Percentiles rank a stretch among this genome's conserved stretches.
Conservation (phyloP, 768 basidiomycete genomes). For the Podaxis sp. region DNA sequence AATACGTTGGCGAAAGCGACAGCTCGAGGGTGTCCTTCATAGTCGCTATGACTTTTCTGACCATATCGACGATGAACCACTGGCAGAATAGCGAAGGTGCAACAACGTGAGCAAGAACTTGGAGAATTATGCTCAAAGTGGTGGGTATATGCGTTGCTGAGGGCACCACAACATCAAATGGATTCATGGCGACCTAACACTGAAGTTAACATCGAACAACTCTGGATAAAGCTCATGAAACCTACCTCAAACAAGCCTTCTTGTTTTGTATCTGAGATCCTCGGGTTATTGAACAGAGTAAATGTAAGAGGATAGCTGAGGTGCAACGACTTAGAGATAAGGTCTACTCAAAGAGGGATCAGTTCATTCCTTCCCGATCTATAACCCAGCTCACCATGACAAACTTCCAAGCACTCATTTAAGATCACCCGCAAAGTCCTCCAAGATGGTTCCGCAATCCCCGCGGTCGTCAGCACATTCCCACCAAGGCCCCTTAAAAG, state of each 20-base stretch:
- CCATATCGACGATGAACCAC: conserved; percentile 49
- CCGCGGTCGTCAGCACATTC: conserved; percentile 26
- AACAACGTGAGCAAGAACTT: conserved; percentile 41
- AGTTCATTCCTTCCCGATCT: conserved; percentile 9
- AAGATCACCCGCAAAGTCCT: conserved; percentile 38
- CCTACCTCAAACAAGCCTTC: conserved; percentile 31
- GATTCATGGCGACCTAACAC: conserved; percentile 26
- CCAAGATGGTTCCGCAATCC: conserved; percentile 35
- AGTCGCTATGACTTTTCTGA: conserved; percentile 29
- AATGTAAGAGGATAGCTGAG: conserved; percentile 36
- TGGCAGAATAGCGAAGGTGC: conserved; percentile 41
- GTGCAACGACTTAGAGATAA: conserved; percentile 30
- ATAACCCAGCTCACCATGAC: conserved; percentile 34
- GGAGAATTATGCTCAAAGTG: conserved; percentile 45
- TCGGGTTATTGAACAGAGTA: conserved; percentile 38
- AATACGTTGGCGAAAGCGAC: conserved; percentile 30
- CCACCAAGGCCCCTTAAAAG: conserved; percentile 50
- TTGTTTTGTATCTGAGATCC: conserved; percentile 28
- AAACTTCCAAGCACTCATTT: conserved; percentile 37
- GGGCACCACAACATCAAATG: conserved; percentile 35
- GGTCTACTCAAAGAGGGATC: conserved; percentile 25
- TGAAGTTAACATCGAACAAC: not conserved
- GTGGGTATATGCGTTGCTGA: conserved; percentile 39
- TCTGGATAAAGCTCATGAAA: not conserved
- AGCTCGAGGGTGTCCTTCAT: conserved; percentile 34